phyloP scores from a whole-genome alignment of 768 basidiomycete genomes.

The Tricholoma matsutake region DNA sequence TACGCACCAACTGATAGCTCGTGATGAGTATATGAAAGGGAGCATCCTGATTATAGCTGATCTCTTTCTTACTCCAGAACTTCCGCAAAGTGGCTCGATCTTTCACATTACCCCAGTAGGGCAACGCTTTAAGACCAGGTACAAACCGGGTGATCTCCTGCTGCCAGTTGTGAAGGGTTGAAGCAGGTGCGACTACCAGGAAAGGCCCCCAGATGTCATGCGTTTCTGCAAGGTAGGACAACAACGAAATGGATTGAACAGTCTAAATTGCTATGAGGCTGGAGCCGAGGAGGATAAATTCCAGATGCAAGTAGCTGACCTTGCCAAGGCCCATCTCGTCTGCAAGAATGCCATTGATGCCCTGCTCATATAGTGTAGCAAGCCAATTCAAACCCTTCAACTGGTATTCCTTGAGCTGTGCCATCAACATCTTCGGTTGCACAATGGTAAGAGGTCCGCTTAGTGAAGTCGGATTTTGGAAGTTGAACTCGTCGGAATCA shows the following conservation, averaged over 20 bases:
- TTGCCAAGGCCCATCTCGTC: constrained; percentile 98
- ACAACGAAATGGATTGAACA: constrained; percentile 94
- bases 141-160: constrained; percentile 97
- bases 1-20: constrained; percentile 86
- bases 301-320: constrained; percentile 33
- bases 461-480: constrained; percentile 95
- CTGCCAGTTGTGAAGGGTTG: constrained; percentile 99
- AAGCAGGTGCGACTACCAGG: constrained; percentile 94
- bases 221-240: constrained; percentile 93
- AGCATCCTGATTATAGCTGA: constrained; percentile 91
- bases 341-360: constrained; percentile 98
- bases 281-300: constrained; percentile 2
- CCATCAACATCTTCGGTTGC: constrained; percentile 95
- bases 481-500: constrained; percentile 96
- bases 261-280: constrained; percentile 49
- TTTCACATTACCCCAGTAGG: constrained; percentile 98
- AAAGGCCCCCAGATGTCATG: constrained; percentile 99
- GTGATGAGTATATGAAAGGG: constrained; percentile 97
- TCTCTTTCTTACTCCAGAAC: constrained; percentile 98
- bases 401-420: constrained; percentile 97
- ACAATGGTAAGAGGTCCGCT: constrained; percentile 80
- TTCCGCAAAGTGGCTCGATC: constrained; percentile 92
- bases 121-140: constrained; percentile 88
- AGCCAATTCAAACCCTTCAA: constrained; percentile 98
- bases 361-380: constrained; percentile 95